Conservation (phyloP, 176 grass and related monocot species). For the Pontederia crassipes region DNA sequence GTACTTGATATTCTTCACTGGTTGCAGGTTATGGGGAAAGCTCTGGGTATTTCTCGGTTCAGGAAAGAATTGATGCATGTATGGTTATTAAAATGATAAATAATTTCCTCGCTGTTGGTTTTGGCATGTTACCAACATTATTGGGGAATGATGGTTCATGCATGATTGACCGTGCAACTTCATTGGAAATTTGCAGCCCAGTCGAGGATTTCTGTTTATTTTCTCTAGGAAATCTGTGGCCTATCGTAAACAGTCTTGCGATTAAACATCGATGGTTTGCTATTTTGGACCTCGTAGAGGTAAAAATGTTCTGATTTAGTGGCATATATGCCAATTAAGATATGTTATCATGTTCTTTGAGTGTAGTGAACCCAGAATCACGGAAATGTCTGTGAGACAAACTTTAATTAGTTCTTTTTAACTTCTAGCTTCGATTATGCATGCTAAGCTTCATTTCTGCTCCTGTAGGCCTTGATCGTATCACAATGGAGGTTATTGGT, state of each 20-base stretch:
- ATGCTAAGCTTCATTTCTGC: constrained; percentile 14
- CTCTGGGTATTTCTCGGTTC: constrained; percentile 69
- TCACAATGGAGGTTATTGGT: constrained; percentile 90
- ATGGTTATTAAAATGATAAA: constrained; percentile 81
- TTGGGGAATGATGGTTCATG: constrained; percentile 85
- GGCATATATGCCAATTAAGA: constrained; percentile 76
- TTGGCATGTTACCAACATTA: constrained; percentile 89
- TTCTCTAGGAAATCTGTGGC: constrained; percentile 74
- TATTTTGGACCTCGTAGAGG: constrained; percentile 72
- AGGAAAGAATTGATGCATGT: constrained; percentile 89
- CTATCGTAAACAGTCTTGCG: constrained; percentile 69
- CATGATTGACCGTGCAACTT: constrained; percentile 56
- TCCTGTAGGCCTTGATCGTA: constrained; percentile 70
- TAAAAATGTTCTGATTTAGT: constrained; percentile 84
- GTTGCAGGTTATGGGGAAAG: constrained; percentile 40
- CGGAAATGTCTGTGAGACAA: constrained; percentile 26
- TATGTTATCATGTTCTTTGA: constrained; percentile 82
- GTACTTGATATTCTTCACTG: too few relatives aligned
- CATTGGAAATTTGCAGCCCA: not conserved
- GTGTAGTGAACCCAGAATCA: constrained; percentile 86
- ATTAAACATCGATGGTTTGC: constrained; percentile 62
- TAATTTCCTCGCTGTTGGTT: constrained; percentile 65
- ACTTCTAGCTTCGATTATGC: not conserved
- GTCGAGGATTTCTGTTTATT: constrained; percentile 89
- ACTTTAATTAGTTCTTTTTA: not conserved